phyloP scores from a whole-genome alignment of 768 basidiomycete genomes.

The Postia placenta region DNA sequence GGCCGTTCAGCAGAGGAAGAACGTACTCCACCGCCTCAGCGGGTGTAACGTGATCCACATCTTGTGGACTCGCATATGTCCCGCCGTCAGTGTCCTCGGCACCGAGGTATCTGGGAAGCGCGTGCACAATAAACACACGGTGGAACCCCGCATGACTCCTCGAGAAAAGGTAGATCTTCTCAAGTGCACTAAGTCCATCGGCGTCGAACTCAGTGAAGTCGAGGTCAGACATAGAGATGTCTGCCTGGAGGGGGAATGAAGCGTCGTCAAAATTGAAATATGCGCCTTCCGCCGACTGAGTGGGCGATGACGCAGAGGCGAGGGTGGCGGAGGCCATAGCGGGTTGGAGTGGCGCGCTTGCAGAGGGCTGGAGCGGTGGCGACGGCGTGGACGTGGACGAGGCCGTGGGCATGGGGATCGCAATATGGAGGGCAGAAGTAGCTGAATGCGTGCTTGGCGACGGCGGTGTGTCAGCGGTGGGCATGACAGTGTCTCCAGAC shows the following conservation, averaged over 20 bases:
- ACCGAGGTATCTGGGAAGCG: conserved; percentile 72
- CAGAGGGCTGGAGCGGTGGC: conserved; percentile 10
- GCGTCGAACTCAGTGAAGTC: conserved; percentile 56
- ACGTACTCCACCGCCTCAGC: conserved; percentile 92
- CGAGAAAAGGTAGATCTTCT: conserved; percentile 88
- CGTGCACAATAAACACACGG: conserved; percentile 79
- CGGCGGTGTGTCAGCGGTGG: conserved; percentile 6
- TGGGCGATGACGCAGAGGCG: not conserved
- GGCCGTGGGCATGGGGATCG: conserved; percentile 17
- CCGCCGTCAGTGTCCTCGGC: conserved; percentile 7
- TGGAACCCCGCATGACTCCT: conserved; percentile 66
- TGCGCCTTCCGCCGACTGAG: conserved; percentile 2
- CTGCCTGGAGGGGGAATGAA: conserved; percentile 1
- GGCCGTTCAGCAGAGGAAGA: conserved; percentile 76
- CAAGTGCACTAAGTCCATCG: conserved; percentile 76
- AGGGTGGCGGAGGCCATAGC: not conserved
- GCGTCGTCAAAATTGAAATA: conserved; percentile 3
- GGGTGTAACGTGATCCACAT: conserved; percentile 54
- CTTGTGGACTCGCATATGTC: conserved; percentile 6
- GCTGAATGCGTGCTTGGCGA: conserved; percentile 4
- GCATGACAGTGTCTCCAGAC: conserved; percentile 8
- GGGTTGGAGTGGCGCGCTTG: not conserved
- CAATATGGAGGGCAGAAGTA: conserved; percentile 13
- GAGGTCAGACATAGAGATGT: conserved; percentile 7
- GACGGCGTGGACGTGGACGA: conserved; percentile 15